Percentiles rank a stretch among this genome's conserved stretches.
Evolutionary conservation across 768 basidiomycete species (phyloP).

Genomic region (Pleurotus cornucopiae): DNA sequence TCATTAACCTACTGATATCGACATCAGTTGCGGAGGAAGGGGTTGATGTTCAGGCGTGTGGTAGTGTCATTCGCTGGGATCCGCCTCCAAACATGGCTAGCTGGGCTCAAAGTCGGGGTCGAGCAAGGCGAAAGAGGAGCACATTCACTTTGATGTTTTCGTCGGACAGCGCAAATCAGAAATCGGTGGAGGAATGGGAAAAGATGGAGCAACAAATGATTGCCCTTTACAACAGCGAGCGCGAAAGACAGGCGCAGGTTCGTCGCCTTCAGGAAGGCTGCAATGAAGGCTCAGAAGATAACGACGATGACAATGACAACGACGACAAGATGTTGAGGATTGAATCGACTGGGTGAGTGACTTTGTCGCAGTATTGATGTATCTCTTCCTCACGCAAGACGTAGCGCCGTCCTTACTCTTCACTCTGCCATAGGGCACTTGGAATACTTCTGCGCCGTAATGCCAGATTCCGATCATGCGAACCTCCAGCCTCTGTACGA

Average conservation of each 20-base stretch:
- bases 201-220: slow-evolving; percentile 58
- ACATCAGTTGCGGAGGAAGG: slow-evolving; percentile 87
- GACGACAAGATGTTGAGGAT: slow-evolving; percentile 41
- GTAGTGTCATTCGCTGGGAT: slow-evolving; percentile 82
- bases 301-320: slow-evolving; percentile 24
- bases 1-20: slow-evolving; percentile 67
- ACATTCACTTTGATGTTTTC: slow-evolving; percentile 74
- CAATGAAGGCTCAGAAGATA: slow-evolving; percentile 8
- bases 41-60: slow-evolving; percentile 78
- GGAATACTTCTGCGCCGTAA: slow-evolving; percentile 68
- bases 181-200: slow-evolving; percentile 50
- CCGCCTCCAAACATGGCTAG: slow-evolving; percentile 72
- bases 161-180: slow-evolving; percentile 32
- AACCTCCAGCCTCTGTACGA: slow-evolving; percentile 58
- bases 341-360: slow-evolving; percentile 56
- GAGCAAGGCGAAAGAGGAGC: slow-evolving; percentile 65
- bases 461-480: slow-evolving; percentile 48
- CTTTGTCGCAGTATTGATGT: not conserved
- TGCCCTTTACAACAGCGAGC: slow-evolving; percentile 49
- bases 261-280: slow-evolving; percentile 14
- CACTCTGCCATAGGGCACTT: slow-evolving; percentile 68
- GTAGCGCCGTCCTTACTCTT: slow-evolving; percentile 69
- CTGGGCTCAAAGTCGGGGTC: slow-evolving; percentile 80
- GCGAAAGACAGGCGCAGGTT: slow-evolving; percentile 9
- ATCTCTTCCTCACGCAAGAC: not conserved